Evolutionary conservation across 2,329 filamentous ascomycete species (phyloP), one percentile per base, ranked within the genome.

Genomic region (Sphaerostilbella broomeana): DNA sequence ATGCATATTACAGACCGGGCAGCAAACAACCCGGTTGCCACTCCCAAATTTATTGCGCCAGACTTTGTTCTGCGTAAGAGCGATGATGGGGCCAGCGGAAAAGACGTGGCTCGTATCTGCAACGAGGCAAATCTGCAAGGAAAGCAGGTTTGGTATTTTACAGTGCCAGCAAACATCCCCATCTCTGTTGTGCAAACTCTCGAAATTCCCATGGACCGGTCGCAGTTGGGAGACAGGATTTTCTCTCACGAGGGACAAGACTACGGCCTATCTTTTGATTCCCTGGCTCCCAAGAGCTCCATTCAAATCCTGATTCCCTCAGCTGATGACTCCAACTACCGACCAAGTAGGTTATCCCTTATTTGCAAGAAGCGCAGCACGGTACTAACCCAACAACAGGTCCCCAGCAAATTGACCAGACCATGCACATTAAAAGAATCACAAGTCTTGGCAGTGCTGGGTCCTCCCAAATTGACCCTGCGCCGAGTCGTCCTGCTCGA

Each of bases 91-190:
- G 47, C 56, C 43, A 60, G 57, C 16, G 56, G 65, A 54, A 58
- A 70, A 50, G 63, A 74, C 53, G 60, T 76, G 43, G 58, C 70
- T 7, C 64, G 72, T 16, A 60, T 81, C 38, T 77, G 84, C 51
- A 72, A 66, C 51, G 67, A 74, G 42, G 70, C 72, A 39, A 74
- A 76, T 50, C 57, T 81, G 6, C 65, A 77, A 40, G 81, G 80
- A 46, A 87, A 86, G 65, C 79, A 88, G 56, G 68, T 88, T 43
- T 89, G 84, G 84, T 85, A 87, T 57, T 86, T 89, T 51, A 85
- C 81, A 8, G 79, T 81, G 4, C 84, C 84, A 2, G 73, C 78
- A 5, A 77, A 76, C 9, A 64, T 87, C 3, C 77, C 83, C n/a
- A 71, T 88, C 41, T 77, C 75, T 9, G 69, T 81, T 1, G 63